Evolutionary conservation across 371 early-diverging fungal species (phyloP).

Genomic region (Smittium mucronatum): DNA sequence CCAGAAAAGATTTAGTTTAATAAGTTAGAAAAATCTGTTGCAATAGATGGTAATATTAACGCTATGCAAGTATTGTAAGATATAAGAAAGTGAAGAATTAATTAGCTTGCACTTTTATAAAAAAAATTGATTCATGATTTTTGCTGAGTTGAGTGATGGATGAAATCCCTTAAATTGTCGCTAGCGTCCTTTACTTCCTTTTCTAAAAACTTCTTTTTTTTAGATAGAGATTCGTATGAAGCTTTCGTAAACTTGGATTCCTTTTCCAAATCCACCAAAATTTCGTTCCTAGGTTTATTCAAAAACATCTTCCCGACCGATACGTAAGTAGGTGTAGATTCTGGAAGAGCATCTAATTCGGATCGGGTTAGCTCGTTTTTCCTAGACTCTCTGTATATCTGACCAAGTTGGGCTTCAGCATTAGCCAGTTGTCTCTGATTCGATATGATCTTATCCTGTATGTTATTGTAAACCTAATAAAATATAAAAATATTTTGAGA

Average conservation of each 20-base stretch:
- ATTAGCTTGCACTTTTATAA: background rate
- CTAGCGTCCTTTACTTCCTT: conserved; percentile 50
- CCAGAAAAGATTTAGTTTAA: background rate
- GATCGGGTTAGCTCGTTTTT: conserved; percentile 56
- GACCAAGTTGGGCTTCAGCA: conserved; percentile 52
- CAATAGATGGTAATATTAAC: background rate
- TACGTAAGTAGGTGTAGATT: conserved; percentile 47
- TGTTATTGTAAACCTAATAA: conserved; percentile 44
- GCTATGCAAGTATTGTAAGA: background rate
- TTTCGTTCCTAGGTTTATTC: conserved; percentile 40
- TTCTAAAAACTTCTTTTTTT: conserved; percentile 62
- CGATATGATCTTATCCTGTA: conserved; percentile 33
- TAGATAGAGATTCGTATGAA: conserved; percentile 48
- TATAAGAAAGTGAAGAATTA: background rate
- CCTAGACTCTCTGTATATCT: conserved; percentile 53
- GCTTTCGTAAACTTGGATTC: conserved; percentile 35
- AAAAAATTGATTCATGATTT: background rate
- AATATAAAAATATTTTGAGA: too few species aligned
- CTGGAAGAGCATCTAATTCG: conserved; percentile 47
- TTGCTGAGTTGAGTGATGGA: conserved; percentile 16
- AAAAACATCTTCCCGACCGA: conserved; percentile 71
- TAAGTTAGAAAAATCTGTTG: background rate
- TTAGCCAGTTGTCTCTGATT: conserved; percentile 48
- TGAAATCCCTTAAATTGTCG: conserved; percentile 50
- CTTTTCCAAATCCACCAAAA: conserved; percentile 42